Conservation (phyloP, 345 rosid genomes). For the Eucalyptus sp. region DNA sequence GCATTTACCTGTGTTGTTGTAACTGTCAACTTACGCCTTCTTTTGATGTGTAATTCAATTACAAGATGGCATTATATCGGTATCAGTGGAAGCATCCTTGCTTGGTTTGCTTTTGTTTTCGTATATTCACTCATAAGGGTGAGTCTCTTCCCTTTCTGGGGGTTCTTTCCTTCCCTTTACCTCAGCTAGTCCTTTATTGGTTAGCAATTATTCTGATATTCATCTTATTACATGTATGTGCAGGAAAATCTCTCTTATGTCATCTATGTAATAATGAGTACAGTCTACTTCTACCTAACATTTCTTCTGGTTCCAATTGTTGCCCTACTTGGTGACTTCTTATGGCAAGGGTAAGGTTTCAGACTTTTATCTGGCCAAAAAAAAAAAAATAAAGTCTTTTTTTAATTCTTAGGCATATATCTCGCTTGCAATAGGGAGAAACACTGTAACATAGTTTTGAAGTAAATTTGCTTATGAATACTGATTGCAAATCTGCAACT, state of each 20-base stretch:
- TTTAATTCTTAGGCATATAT: background rate
- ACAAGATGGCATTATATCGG: conserved; percentile 85
- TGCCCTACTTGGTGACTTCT: conserved; percentile 90
- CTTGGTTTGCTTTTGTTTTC: conserved; percentile 76
- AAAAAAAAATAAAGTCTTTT: background rate
- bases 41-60: conserved; percentile 87
- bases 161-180: background rate
- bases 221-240: background rate
- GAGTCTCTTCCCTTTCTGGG: conserved; percentile 7
- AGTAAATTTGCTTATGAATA: background rate
- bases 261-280: conserved; percentile 83
- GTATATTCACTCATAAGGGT: conserved; percentile 60
- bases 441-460: background rate
- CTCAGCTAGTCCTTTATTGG: background rate
- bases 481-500: background rate
- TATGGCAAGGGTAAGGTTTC: conserved; percentile 69
- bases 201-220: background rate
- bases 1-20: conserved; percentile 92
- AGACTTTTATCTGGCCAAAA: background rate
- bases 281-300: conserved; percentile 74
- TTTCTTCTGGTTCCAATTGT: conserved; percentile 72
- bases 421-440: background rate
- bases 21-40: conserved; percentile 88
- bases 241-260: conserved; percentile 82
- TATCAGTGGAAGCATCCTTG: conserved; percentile 87